Evolutionary conservation across 1,284 basidiomycete species (phyloP), one percentile per base, ranked within the genome.

Genomic region (Leucoagaricus sp.): DNA sequence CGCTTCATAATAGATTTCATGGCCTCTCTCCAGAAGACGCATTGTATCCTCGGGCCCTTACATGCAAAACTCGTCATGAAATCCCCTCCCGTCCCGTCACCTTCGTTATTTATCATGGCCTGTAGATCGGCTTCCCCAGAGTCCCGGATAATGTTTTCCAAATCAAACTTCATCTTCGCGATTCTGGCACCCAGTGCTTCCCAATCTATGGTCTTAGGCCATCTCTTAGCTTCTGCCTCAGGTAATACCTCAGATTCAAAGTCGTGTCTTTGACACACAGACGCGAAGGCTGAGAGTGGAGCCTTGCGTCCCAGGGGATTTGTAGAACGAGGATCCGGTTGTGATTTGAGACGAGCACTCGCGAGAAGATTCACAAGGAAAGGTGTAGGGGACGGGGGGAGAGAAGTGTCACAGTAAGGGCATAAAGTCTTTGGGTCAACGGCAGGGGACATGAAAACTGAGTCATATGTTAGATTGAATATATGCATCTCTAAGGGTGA

Each of bases 131-230:
- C 66, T 12, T 71, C 67, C 6, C 57, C 62, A 15, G 56, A 58
- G 66, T 86, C 79, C 13, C 76, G 65, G 15, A 89, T 75, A 21
- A 91, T 75, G 1, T 65, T 73, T 58, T 76, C 65, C n/a, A 91
- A 65, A 2, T 66, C 63, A 0, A 63, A 57, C 57, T 75, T 73
- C 72, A 88, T 77, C 33, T 65, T 71, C 58, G 73, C 66, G 26
- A 92, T 76, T 21, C 90, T 76, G 4, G 60, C 66, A 5, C 77
- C 75, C 13, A 93, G 69, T 31, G 65, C 66, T 25, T 72, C 66
- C 75, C 89, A 93, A 53, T 89, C 76, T 28, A 93, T 89, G 3
- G 66, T 65, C 62, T 82, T 85, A 0, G 91, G 91, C 91, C 91
- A 93, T 4, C 89, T 87, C 45, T 80, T 81, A 26, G 70, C 68